A percentile compares a stretch with the other conserved stretches of the same genome.
phyloP scores from a whole-genome alignment of 1,284 basidiomycete species.

The Cryptococcus sp. region DNA sequence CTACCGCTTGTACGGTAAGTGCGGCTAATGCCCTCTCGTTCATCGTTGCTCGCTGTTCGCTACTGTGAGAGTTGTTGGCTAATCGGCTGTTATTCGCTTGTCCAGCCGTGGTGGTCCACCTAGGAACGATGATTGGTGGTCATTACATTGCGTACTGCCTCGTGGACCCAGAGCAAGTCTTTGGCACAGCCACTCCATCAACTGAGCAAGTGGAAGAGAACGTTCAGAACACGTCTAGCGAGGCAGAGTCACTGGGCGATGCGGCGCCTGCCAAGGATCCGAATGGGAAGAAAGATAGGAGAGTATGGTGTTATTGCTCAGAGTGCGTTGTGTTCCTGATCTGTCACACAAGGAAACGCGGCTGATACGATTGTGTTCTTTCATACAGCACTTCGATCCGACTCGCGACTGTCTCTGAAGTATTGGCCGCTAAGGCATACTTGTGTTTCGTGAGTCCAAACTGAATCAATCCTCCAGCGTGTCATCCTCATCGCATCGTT shows the following conservation, averaged over 20 bases:
- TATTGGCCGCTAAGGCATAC: conserved; percentile 85
- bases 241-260: neutral
- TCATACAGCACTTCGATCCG: conserved; percentile 64
- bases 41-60: neutral
- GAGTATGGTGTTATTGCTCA: conserved; percentile 87
- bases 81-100: conserved; percentile 16
- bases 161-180: conserved; percentile 46
- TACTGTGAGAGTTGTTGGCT: neutral
- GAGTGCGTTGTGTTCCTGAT: conserved; percentile 57
- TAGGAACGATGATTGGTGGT: conserved; percentile 80
- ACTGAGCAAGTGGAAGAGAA: conserved; percentile 5
- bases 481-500: neutral
- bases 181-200: conserved; percentile 9
- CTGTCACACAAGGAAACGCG: neutral
- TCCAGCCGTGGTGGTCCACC: conserved; percentile 81
- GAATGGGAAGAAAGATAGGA: conserved; percentile 41
- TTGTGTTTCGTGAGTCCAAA: conserved; percentile 56
- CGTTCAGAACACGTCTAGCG: neutral
- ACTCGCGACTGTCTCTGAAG: conserved; percentile 78
- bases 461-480: neutral
- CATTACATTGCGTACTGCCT: conserved; percentile 74
- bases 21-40: neutral
- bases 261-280: conserved; percentile 9
- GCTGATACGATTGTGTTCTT: neutral
- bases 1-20: conserved; percentile 49